Base-by-base conservation (phyloP, 257 asterid species). In the Nicotiana tomentosiformis region DNA sequence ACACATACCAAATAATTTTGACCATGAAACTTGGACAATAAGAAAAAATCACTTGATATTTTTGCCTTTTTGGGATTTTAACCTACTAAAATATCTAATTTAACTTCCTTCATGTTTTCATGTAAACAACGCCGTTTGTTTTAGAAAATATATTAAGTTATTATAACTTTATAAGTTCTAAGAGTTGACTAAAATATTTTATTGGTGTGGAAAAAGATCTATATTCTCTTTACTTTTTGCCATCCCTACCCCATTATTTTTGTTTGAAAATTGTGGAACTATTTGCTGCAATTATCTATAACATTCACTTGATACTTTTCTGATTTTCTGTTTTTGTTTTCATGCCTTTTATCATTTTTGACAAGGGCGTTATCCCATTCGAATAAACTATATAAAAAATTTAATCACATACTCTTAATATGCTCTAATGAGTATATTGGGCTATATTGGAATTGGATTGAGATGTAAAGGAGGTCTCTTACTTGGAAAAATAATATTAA, bases 101-200 rank as follows among this genome's bases (percentile, higher is more conserved):
- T 37, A 37, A 69, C 23, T 12, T 70, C n/a, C 10, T 39, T 39
- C 10, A 39, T 39, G 10, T 39, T 8, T 43, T 43, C 49, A 43
- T 43, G 49, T 18, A 70, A 2, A 11, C 20, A 43, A 70, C 35
- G 35, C 3, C 3, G 7, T 70, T 69, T 37, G 15, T 68, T 68
- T 69, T 43, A 70, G 60, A 43, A 11, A 39, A 39, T 39, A 20
- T 2, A 3, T 70, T 37, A 70, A 43, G 49, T 66, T 15, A 16
- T 66, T 66, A 33, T 66, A 66, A 66, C 7, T 66, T 66, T 66
- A 66, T 66, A 66, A 66, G 23, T 66, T 32, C 26, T 15, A 66
- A 39, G 58, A 70, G 78, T 70, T 70, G 37, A 70, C 78, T 70
- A 43, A 43, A 46, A 43, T 70, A 70, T 20, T 70, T 70, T n/a